Conservation (phyloP, 192 early-diverging fungal genomes). For the Coemansia sp. region DNA sequence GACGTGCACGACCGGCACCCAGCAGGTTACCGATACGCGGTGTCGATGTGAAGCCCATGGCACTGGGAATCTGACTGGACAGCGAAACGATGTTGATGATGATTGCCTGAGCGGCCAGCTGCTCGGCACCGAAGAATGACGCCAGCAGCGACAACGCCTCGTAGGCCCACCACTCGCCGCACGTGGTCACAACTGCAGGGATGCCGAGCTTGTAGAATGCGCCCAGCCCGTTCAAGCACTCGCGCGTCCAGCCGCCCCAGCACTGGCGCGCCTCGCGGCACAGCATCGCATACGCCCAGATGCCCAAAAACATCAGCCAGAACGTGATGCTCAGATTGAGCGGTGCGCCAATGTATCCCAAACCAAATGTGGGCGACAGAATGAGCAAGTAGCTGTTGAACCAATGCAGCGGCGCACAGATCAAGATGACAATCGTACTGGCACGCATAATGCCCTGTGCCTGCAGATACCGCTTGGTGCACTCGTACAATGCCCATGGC, state of each 20-base stretch:
- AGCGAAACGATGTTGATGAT: slow-evolving; percentile 70
- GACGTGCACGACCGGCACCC: slow-evolving; percentile 57
- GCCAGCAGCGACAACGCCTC: slow-evolving; percentile 69
- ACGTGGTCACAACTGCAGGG: slow-evolving; percentile 79
- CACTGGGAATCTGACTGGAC: slow-evolving; percentile 70
- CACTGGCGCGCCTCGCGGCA: slow-evolving; percentile 60
- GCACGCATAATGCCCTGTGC: slow-evolving; percentile 85
- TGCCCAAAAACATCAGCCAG: slow-evolving; percentile 68
- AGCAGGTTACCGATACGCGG: slow-evolving; percentile 78
- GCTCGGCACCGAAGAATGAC: slow-evolving; percentile 71
- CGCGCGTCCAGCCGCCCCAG: slow-evolving; percentile 84
- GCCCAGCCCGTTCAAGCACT: slow-evolving; percentile 61
- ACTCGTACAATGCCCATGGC: slow-evolving; percentile 77
- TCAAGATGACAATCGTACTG: slow-evolving; percentile 65
- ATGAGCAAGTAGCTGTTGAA: slow-evolving; percentile 80
- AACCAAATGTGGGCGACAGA: slow-evolving; percentile 58
- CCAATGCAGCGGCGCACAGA: slow-evolving; percentile 73
- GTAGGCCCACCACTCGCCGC: slow-evolving; percentile 82
- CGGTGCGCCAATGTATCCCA: slow-evolving; percentile 84
- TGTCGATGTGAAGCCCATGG: slow-evolving; percentile 72
- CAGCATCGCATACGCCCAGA: slow-evolving; percentile 62
- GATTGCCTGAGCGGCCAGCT: slow-evolving; percentile 79
- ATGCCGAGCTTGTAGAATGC: slow-evolving; percentile 69
- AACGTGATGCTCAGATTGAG: slow-evolving; percentile 73
- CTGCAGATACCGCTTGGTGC: slow-evolving; percentile 79